phyloP scores from a whole-genome alignment of 1,284 basidiomycete species.

The Fistulina hepatica region DNA sequence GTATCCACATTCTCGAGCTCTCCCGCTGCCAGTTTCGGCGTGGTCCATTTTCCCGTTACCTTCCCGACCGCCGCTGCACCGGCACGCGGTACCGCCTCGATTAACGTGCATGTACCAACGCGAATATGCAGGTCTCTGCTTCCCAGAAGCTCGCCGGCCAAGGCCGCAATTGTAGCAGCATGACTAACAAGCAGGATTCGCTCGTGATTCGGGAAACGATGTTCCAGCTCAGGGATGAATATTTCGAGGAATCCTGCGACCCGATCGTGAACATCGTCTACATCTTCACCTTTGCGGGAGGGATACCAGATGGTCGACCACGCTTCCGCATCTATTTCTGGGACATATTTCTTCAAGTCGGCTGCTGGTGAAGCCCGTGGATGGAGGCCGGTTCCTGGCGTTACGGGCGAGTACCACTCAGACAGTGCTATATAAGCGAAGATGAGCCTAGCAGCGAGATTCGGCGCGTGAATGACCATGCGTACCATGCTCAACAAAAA shows the following conservation, averaged over 20 bases:
- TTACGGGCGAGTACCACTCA: conserved; percentile 70
- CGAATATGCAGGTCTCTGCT: conserved; percentile 40
- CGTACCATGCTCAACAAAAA: conserved; percentile 68
- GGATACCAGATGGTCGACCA: conserved; percentile 63
- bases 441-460: conserved; percentile 1
- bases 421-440: conserved; percentile 42
- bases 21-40: conserved; percentile 40
- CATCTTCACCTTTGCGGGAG: conserved; percentile 60
- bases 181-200: conserved; percentile 65
- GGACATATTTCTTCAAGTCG: conserved; percentile 41
- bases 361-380: conserved; percentile 51
- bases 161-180: conserved; percentile 68
- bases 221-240: conserved; percentile 42
- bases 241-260: conserved; percentile 38
- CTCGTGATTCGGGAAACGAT: conserved; percentile 29
- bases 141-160: conserved; percentile 50
- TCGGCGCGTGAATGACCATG: not conserved
- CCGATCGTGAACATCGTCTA: conserved; percentile 55
- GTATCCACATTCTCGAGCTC: conserved; percentile 57
- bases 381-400: conserved; percentile 56
- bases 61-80: conserved; percentile 23
- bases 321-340: conserved; percentile 42
- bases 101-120: conserved; percentile 62
- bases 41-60: conserved; percentile 31
- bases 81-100: conserved; percentile 33